These are phyloP conservation scores for Pseudozyma hubeiensis DNA, from an alignment of 1,284 basidiomycete species.

Conservation along the genomic window DNA sequence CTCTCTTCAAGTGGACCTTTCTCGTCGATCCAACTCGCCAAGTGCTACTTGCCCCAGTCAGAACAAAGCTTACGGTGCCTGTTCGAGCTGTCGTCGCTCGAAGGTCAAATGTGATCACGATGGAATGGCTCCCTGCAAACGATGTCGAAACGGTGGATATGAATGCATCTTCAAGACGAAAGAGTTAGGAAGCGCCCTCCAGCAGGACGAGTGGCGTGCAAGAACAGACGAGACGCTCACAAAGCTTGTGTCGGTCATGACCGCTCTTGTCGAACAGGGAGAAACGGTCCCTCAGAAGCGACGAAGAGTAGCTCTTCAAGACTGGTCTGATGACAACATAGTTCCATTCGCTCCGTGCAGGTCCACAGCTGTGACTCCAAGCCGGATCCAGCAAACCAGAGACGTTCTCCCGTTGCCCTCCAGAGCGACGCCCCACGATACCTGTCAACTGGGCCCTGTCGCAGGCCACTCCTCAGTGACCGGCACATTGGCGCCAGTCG, in stretches of 20 bases:
- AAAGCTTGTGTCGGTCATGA: conserved; percentile 27
- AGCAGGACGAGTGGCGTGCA: conserved; percentile 32
- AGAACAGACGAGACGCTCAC: conserved; percentile 39
- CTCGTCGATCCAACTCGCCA: conserved; percentile 4
- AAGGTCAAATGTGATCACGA: conserved; percentile 40
- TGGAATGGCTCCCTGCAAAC: conserved; percentile 24
- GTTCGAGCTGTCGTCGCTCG: conserved; percentile 32
- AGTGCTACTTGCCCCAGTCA: neutral
- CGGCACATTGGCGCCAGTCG: too few relatives aligned
- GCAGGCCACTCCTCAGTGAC: too few relatives aligned
- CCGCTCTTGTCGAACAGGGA: conserved; percentile 23
- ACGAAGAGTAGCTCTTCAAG: neutral
- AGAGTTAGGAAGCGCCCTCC: conserved; percentile 13
- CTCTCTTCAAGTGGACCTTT: neutral
- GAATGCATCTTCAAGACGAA: conserved; percentile 35
- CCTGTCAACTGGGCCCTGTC: too few relatives aligned
- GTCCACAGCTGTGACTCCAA: neutral
- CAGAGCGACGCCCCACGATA: too few relatives aligned
- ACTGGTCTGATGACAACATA: neutral
- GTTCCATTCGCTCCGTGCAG: too few relatives aligned
- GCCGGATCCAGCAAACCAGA: too few relatives aligned
- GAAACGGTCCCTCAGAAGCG: neutral
- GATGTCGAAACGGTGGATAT: conserved; percentile 32
- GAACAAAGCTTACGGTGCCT: conserved; percentile 21
- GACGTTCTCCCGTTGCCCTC: too few relatives aligned